phyloP scores from a whole-genome alignment of 768 basidiomycete genomes.

The Tricholoma flavovirens region DNA sequence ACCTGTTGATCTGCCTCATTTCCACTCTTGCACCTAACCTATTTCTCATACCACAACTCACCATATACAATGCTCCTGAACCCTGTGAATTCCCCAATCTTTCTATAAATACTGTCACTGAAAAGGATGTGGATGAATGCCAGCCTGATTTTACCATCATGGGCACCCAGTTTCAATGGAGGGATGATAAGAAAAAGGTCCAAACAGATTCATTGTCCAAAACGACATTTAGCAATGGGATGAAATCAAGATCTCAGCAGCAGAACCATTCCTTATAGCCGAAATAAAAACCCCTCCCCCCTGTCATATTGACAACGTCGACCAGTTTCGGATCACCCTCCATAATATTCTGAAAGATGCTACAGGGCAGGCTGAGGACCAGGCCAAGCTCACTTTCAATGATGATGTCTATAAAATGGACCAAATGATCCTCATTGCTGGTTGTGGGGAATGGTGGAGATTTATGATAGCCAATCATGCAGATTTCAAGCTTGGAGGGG shows the following conservation, averaged over 20 bases:
- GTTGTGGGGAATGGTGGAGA: not conserved
- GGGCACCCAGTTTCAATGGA: not conserved
- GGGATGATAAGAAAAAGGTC: not conserved
- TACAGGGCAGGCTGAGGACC: not conserved
- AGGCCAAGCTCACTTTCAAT: not conserved
- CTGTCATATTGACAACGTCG: not conserved
- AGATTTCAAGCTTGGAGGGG: not conserved
- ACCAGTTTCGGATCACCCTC: not conserved
- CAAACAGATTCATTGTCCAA: not conserved
- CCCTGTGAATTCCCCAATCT: not conserved
- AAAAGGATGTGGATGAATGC: not conserved
- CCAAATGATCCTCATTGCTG: not conserved
- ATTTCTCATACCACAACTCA: conserved; percentile 1
- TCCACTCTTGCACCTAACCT: not conserved
- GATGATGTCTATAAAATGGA: not conserved
- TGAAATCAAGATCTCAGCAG: not conserved
- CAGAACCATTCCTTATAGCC: not conserved
- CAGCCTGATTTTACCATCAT: not conserved
- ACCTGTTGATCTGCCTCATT: not conserved
- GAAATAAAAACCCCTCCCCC: not conserved
- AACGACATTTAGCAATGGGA: not conserved
- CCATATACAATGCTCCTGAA: not conserved
- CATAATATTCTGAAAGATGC: not conserved
- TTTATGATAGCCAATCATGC: not conserved
- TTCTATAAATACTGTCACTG: not conserved